A percentile compares a stretch with the other conserved stretches of the same genome.
Evolutionary conservation across 495 filamentous ascomycete genomes (phyloP).

Genomic region (Penicillium ucsense): DNA sequence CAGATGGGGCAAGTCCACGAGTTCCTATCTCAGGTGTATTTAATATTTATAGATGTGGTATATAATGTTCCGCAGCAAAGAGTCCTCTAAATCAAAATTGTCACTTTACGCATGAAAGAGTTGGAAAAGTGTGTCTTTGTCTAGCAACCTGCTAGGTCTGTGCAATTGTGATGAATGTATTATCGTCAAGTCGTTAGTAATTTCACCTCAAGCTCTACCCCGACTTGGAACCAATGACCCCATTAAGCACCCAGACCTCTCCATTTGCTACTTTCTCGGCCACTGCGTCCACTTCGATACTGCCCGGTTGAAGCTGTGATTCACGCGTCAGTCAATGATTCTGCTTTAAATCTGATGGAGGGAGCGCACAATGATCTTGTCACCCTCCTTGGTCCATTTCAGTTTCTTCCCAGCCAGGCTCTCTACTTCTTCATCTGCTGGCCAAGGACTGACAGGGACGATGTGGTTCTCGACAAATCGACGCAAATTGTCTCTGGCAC

Average conservation of each 20-base stretch:
- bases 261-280: conserved; percentile 72
- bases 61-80: neutral
- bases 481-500: conserved; percentile 69
- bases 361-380: conserved; percentile 56
- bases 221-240: conserved; percentile 50
- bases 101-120: too few species aligned
- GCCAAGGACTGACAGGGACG: conserved; percentile 69
- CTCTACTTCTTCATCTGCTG: conserved; percentile 59
- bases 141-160: too few species aligned
- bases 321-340: neutral
- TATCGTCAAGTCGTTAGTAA: too few species aligned
- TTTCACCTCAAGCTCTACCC: conserved; percentile 4
- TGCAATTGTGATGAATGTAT: too few species aligned
- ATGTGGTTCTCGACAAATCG: conserved; percentile 85
- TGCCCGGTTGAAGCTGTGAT: conserved; percentile 65
- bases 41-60: conserved; percentile 2
- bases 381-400: conserved; percentile 73
- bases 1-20: neutral
- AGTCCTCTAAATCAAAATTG: too few species aligned
- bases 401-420: conserved; percentile 62
- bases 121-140: too few species aligned
- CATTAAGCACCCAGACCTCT: conserved; percentile 70
- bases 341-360: neutral
- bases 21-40: neutral
- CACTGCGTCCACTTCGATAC: conserved; percentile 62